Evolutionary conservation across 345 rosid genomes (phyloP).

Genomic region (Citrus unshiu): DNA sequence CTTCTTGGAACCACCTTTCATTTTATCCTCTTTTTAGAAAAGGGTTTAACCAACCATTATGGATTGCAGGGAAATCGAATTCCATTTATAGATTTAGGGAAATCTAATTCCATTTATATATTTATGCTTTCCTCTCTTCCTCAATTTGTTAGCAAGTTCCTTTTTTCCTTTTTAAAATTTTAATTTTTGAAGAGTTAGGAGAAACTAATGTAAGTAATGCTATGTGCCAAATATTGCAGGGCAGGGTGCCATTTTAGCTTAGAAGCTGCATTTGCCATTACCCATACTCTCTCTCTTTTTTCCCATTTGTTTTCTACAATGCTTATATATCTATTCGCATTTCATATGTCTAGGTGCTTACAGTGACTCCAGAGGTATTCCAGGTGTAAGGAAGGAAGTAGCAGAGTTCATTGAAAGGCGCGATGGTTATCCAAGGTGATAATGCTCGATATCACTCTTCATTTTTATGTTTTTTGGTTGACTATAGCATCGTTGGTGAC

Average conservation of each 20-base stretch:
- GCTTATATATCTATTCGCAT: neutral
- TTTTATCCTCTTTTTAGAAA: neutral
- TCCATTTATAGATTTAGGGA: neutral
- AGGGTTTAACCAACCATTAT: neutral
- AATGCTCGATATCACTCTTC: constrained; percentile 12
- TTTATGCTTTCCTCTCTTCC: neutral
- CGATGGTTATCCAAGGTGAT: constrained; percentile 96
- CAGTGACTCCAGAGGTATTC: constrained; percentile 94
- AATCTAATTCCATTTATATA: neutral
- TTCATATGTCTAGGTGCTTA: constrained; percentile 68
- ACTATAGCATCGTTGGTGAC: neutral
- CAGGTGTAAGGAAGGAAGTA: constrained; percentile 89
- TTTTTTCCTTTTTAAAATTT: neutral
- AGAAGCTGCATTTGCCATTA: neutral
- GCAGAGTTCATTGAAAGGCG: constrained; percentile 90
- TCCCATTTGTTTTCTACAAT: neutral
- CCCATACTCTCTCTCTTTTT: neutral
- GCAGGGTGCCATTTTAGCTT: neutral
- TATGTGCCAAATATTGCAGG: neutral
- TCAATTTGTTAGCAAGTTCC: neutral
- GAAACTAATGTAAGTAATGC: neutral
- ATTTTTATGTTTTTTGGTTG: neutral
- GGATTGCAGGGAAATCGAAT: neutral
- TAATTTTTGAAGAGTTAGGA: neutral
- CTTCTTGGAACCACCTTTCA: neutral